These are phyloP conservation scores for Lipomyces orientalis DNA, from an alignment of 805 yeast species.

Conservation along the genomic window DNA sequence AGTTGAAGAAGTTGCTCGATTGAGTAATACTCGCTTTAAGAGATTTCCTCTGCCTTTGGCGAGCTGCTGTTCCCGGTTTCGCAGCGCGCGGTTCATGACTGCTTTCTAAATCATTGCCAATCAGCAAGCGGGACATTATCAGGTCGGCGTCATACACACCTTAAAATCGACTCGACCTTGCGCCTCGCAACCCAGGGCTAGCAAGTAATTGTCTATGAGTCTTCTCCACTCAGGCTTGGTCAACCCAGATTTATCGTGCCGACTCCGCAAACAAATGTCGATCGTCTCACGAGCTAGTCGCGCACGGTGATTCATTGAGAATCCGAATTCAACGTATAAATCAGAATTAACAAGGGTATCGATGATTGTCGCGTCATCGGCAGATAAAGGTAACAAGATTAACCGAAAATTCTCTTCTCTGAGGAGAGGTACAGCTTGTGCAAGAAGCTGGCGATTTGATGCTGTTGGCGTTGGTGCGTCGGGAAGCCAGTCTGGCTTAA, in stretches of 20 bases:
- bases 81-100: slow-evolving; percentile 36
- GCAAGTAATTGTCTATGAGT: slow-evolving; percentile 69
- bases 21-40: slow-evolving; percentile 25
- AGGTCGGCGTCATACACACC: slow-evolving; percentile 42
- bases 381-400: slow-evolving; percentile 58
- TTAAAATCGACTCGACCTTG: slow-evolving; percentile 73
- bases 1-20: slow-evolving; percentile 16
- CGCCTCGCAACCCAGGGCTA: slow-evolving; percentile 70
- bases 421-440: slow-evolving; percentile 40
- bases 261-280: slow-evolving; percentile 51
- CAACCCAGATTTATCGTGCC: slow-evolving; percentile 37
- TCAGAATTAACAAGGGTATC: slow-evolving; percentile 61
- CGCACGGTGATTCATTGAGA: slow-evolving; percentile 58
- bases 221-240: slow-evolving; percentile 72
- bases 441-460: not conserved
- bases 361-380: slow-evolving; percentile 56
- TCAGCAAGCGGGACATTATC: not conserved
- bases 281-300: slow-evolving; percentile 70
- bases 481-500: slow-evolving; percentile 61
- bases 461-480: not conserved
- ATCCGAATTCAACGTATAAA: slow-evolving; percentile 66
- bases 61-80: slow-evolving; percentile 45
- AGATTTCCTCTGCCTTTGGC: slow-evolving; percentile 16
- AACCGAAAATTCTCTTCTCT: slow-evolving; percentile 52
- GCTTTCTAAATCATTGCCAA: slow-evolving; percentile 11